Conservation (phyloP, 805 yeast species). For the Metschnikowia rubicola region DNA sequence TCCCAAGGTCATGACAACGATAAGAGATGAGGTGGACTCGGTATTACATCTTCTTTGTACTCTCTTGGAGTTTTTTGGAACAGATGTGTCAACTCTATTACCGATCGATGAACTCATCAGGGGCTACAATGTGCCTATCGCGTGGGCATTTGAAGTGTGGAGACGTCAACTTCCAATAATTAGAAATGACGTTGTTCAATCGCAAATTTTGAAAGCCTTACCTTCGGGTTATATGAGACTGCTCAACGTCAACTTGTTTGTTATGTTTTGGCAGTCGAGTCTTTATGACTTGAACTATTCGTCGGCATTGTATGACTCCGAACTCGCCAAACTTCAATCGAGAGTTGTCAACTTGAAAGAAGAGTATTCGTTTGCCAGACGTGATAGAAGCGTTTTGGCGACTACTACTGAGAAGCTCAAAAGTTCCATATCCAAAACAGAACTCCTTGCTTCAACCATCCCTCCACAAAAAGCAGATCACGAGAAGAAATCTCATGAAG, state of each 20-base stretch:
- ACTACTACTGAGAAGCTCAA: constrained; percentile 21
- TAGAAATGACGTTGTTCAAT: constrained; percentile 16
- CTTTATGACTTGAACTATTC: constrained; percentile 67
- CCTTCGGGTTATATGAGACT: constrained; percentile 10
- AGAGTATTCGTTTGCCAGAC: constrained; percentile 27
- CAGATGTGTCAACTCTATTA: constrained; percentile 30
- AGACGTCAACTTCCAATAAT: constrained; percentile 41
- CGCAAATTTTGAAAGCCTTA: constrained; percentile 6
- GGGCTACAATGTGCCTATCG: constrained; percentile 45
- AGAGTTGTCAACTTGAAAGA: constrained; percentile 34
- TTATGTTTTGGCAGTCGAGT: constrained; percentile 66
- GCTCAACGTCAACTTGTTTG: constrained; percentile 27
- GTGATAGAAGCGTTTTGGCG: constrained; percentile 20
- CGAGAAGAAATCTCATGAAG: constrained; percentile 33
- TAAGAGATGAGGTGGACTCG: constrained; percentile 67
- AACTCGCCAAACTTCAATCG: constrained; percentile 37
- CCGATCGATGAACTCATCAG: constrained; percentile 40
- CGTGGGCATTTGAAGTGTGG: constrained; percentile 81
- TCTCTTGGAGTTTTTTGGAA: constrained; percentile 51
- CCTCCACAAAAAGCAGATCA: constrained; percentile 47
- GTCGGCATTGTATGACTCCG: constrained; percentile 46
- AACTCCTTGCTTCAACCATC: constrained; percentile 24
- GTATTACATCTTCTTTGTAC: constrained; percentile 66
- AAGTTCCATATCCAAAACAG: constrained; percentile 23
- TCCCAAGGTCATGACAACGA: constrained; percentile 67